Base-by-base conservation (phyloP, 257 asterid species). In the Capsicum chinense region DNA sequence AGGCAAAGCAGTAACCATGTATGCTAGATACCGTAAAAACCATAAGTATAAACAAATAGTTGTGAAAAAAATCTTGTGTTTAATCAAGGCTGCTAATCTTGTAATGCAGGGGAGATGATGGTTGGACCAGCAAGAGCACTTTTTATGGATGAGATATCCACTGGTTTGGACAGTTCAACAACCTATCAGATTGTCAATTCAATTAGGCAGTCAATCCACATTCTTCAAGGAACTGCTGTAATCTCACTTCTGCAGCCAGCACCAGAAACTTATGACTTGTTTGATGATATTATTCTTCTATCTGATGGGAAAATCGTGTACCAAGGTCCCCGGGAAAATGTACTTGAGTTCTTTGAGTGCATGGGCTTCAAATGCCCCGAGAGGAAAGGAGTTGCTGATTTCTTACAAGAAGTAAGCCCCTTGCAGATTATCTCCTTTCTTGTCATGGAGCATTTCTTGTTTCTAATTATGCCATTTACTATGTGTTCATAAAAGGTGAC, bases 71-170 rank as follows among this genome's bases (percentile, higher is more conserved):
- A 9, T 15, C 54, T 26, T 0, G 16, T 54, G 82, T 56, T 69
- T 39, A 26, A 21, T 56, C 54, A 33, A 78, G 63, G 48, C 3
- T 12, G 16, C 73, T 80, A 48, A 80, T 60, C 70, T 19, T 73
- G 69, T 82, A 47, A 79, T 76, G 4, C 87, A 95, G 99, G 98
- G 73, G 99, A 95, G 85, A 92, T 95, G 97, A 62, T 95, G 87
- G 98, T 95, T 56, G 99, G 99, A 86, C 97, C 97, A 39, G 92
- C 97, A 79, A 89, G 95, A 89, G 98, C 94, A 5, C 88, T 95
- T 54, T 92, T 95, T 56, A 95, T 95, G 99, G 99, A 95, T 79
- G 99, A 95, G 92, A 94, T 95, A 89, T 95, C 99, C 2, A 95
- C 97, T 6, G 99, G 99, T 59, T 87, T 95, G 88, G 99, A 95